Percentiles rank a stretch among this genome's conserved stretches.
Conservation (phyloP, 495 filamentous ascomycete species). For the Penicillium tannophilum region DNA sequence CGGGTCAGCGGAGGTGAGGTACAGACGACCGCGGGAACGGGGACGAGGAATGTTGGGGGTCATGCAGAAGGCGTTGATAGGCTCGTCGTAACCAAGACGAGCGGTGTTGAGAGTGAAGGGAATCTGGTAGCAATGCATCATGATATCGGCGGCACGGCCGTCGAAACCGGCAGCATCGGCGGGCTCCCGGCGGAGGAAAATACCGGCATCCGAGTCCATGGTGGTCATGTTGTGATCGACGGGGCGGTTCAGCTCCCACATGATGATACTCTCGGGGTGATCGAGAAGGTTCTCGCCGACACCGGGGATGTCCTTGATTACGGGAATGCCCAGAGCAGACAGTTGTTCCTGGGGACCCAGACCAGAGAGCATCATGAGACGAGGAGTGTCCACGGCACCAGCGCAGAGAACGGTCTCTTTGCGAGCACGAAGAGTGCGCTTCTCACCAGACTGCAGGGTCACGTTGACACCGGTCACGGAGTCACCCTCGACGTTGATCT, state of each 20-base stretch:
- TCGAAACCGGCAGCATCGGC: slow-evolving; percentile 65
- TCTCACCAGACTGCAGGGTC: slow-evolving; percentile 63
- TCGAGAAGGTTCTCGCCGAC: slow-evolving; percentile 81
- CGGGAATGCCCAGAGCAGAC: slow-evolving; percentile 61
- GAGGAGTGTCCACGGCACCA: slow-evolving; percentile 75
- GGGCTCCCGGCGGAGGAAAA: slow-evolving; percentile 74
- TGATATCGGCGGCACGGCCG: slow-evolving; percentile 72
- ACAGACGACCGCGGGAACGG: slow-evolving; percentile 71
- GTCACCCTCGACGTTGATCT: slow-evolving; percentile 65
- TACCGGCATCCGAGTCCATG: slow-evolving; percentile 83
- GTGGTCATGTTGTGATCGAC: slow-evolving; percentile 77
- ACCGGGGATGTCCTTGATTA: slow-evolving; percentile 71
- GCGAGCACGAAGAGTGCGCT: slow-evolving; percentile 60
- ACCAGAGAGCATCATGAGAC: slow-evolving; percentile 74
- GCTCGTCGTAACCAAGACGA: slow-evolving; percentile 73
- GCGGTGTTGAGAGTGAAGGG: slow-evolving; percentile 73
- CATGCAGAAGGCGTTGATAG: slow-evolving; percentile 85
- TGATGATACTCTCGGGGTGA: slow-evolving; percentile 76
- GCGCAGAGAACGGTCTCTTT: slow-evolving; percentile 76
- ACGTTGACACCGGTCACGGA: slow-evolving; percentile 66
- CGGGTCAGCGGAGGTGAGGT: slow-evolving; percentile 70
- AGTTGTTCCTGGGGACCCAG: slow-evolving; percentile 72
- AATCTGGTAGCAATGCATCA: slow-evolving; percentile 94
- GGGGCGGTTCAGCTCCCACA: slow-evolving; percentile 80
- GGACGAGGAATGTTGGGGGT: slow-evolving; percentile 87